Evolutionary conservation across 768 basidiomycete genomes (phyloP).

Genomic region (Hydnum rufescens): DNA sequence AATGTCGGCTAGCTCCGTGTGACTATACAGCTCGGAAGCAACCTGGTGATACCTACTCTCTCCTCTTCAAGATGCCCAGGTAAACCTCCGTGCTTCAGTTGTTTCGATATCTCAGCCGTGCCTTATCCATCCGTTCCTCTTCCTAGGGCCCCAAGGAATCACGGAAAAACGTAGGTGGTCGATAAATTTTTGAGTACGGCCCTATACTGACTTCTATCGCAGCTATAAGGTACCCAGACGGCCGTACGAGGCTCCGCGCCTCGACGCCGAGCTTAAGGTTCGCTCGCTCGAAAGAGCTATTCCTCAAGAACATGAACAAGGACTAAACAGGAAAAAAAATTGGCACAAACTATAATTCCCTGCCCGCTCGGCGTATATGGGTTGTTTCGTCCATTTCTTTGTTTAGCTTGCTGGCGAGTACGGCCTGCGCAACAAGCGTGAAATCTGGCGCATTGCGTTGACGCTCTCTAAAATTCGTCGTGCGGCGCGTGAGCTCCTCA

Average conservation of each 20-base stretch:
- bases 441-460: conserved; percentile 99
- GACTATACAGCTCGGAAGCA: not conserved
- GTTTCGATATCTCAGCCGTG: not conserved
- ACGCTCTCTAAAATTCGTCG: conserved; percentile 99
- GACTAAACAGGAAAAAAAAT: not conserved
- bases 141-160: conserved; percentile 71
- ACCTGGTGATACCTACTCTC: not conserved
- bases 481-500: conserved; percentile 99
- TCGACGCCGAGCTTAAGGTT: conserved; percentile 99
- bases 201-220: not conserved
- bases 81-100: not conserved
- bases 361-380: not conserved
- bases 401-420: conserved; percentile 94
- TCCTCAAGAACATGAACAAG: not conserved
- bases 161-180: conserved; percentile 76
- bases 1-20: not conserved
- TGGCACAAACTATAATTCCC: not conserved
- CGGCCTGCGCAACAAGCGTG: conserved; percentile 99
- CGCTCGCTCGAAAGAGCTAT: conserved; percentile 8
- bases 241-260: conserved; percentile 91
- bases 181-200: not conserved
- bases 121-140: not conserved
- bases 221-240: conserved; percentile 99
- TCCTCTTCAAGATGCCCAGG: not conserved
- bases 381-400: not conserved